These are phyloP conservation scores for Strobilomyces confusus DNA, from an alignment of 768 basidiomycete genomes.

Conservation along the genomic window DNA sequence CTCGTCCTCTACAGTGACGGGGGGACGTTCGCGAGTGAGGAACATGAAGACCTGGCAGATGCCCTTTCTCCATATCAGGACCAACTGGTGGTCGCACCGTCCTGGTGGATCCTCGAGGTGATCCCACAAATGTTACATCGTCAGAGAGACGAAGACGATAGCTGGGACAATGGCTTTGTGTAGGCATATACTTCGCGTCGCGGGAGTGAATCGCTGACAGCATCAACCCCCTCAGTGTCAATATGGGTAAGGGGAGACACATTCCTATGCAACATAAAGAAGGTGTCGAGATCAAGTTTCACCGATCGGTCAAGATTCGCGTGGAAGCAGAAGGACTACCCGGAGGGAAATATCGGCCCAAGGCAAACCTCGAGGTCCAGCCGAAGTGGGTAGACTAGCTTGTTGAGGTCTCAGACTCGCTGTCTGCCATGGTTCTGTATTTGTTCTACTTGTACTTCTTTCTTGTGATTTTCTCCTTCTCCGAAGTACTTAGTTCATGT, in stretches of 20 bases:
- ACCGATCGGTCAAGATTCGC: constrained; percentile 46
- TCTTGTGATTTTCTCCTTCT: neutral
- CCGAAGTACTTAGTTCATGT: no score
- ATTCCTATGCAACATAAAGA: constrained; percentile 37
- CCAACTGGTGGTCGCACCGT: constrained; percentile 38
- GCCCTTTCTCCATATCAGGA: constrained; percentile 51
- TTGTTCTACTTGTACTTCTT: neutral
- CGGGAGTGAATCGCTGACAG: neutral
- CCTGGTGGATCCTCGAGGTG: constrained; percentile 69
- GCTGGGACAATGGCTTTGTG: constrained; percentile 15
- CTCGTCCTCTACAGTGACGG: constrained; percentile 19
- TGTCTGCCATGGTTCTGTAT: neutral
- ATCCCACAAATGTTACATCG: constrained; percentile 36
- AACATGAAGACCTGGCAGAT: constrained; percentile 62
- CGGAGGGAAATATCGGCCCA: constrained; percentile 37
- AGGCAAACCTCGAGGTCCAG: constrained; percentile 34
- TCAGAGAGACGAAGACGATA: constrained; percentile 23
- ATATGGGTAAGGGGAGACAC: constrained; percentile 39
- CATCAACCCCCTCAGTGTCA: constrained; percentile 18
- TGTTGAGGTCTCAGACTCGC: neutral
- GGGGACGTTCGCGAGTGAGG: constrained; percentile 39
- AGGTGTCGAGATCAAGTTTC: constrained; percentile 42
- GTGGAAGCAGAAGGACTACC: constrained; percentile 44
- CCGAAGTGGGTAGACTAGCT: constrained; percentile 41
- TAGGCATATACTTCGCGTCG: constrained; percentile 5